phyloP scores from a whole-genome alignment of 2,329 filamentous ascomycete species.

The Paramyrothecium sp. region DNA sequence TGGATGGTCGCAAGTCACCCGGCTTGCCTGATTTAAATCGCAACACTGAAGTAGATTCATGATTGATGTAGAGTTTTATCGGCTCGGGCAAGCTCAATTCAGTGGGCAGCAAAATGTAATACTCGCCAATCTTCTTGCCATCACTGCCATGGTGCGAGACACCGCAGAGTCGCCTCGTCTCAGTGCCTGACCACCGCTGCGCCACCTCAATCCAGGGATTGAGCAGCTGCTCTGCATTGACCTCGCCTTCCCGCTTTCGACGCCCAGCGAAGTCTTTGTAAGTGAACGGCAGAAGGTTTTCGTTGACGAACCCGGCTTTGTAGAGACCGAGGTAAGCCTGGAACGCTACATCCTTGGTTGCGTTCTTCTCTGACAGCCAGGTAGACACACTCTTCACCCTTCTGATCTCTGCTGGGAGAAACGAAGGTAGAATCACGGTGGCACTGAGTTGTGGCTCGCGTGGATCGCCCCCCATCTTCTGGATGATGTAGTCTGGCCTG shows the following conservation, averaged over 20 bases:
- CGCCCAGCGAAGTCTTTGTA: constrained; percentile 31
- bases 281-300: constrained; percentile 68
- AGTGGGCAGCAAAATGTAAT: constrained; percentile 43
- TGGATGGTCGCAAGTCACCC: constrained; percentile 10
- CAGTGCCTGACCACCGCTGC: constrained; percentile 33
- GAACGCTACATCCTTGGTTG: constrained; percentile 80
- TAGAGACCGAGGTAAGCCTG: constrained; percentile 74
- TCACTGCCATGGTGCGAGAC: constrained; percentile 32
- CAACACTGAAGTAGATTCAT: constrained; percentile 29
- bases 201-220: constrained; percentile 48
- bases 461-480: constrained; percentile 19
- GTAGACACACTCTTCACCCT: constrained; percentile 16
- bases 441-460: constrained; percentile 43
- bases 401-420: constrained; percentile 51
- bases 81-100: constrained; percentile 33
- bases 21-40: constrained; percentile 13
- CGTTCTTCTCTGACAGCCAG: constrained; percentile 73
- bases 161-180: constrained; percentile 21
- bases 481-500: constrained; percentile 66
- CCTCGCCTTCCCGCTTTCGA: constrained; percentile 34
- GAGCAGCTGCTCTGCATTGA: constrained; percentile 33
- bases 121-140: constrained; percentile 28
- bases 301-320: constrained; percentile 68
- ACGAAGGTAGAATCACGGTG: constrained; percentile 68
- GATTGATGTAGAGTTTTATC: constrained; percentile 40